phyloP scores from a whole-genome alignment of 768 basidiomycete species.

The Cyclocybe cylindracea region DNA sequence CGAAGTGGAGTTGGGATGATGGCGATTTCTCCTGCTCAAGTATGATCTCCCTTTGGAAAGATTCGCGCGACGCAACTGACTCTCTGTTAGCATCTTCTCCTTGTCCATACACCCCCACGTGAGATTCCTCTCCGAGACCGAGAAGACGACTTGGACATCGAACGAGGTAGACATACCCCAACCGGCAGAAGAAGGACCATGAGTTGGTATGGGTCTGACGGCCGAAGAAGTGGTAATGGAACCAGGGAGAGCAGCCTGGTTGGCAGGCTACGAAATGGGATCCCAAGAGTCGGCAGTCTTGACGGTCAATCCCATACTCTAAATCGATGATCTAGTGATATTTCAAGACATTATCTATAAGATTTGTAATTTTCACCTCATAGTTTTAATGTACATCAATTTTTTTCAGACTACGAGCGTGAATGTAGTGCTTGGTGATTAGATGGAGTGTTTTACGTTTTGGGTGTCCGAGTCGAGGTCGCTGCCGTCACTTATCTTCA shows the following conservation, averaged over 20 bases:
- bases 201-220: conserved; percentile 43
- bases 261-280: conserved; percentile 21
- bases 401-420: too few relatives aligned
- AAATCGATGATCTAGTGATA: background rate
- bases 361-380: too few relatives aligned
- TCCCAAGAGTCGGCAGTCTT: conserved; percentile 21
- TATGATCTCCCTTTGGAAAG: conserved; percentile 23
- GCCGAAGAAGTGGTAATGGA: conserved; percentile 17
- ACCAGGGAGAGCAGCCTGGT: conserved; percentile 24
- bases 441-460: too few relatives aligned
- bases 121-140: conserved; percentile 33
- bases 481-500: too few relatives aligned
- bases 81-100: conserved; percentile 53
- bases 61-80: background rate
- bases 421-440: too few relatives aligned
- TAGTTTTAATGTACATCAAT: too few relatives aligned
- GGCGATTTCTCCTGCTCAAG: conserved; percentile 77
- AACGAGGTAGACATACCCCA: conserved; percentile 30
- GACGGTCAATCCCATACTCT: conserved; percentile 13
- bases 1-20: conserved; percentile 62
- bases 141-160: conserved; percentile 32
- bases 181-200: conserved; percentile 37
- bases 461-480: too few relatives aligned
- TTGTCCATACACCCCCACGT: conserved; percentile 66
- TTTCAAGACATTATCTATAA: background rate